Percentiles rank a stretch among this genome's conserved stretches.
Evolutionary conservation across 345 rosid species (phyloP).

Genomic region (Limnanthes douglasii): DNA sequence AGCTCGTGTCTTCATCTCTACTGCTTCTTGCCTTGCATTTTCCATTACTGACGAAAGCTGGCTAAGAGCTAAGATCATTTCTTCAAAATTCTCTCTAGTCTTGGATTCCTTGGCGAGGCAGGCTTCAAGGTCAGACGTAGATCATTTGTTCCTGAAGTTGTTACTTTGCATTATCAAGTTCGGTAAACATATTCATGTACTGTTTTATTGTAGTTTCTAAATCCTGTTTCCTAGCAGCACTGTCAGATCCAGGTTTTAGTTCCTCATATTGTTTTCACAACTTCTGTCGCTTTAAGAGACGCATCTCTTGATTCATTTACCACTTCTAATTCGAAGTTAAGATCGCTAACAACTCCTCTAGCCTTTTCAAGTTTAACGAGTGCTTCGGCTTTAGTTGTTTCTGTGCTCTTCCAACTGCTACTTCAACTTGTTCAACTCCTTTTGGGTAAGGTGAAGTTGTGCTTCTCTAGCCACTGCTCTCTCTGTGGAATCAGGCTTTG

Average conservation of each 20-base stretch:
- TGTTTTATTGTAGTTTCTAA: slow-evolving; percentile 37
- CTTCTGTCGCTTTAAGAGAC: slow-evolving; percentile 33
- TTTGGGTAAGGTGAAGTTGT: slow-evolving; percentile 50
- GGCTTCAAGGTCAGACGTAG: slow-evolving; percentile 51
- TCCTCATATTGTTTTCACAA: slow-evolving; percentile 40
- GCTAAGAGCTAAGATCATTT: slow-evolving; percentile 45
- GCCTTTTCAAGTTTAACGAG: slow-evolving; percentile 47
- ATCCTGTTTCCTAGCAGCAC: slow-evolving; percentile 27
- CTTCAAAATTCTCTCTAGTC: slow-evolving; percentile 42
- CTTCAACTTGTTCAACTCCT: slow-evolving; percentile 46
- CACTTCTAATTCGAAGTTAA: slow-evolving; percentile 22
- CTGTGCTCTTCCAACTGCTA: slow-evolving; percentile 46
- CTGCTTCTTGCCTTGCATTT: slow-evolving; percentile 33
- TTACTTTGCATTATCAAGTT: slow-evolving; percentile 59
- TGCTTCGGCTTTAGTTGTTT: slow-evolving; percentile 43
- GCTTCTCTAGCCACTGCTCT: slow-evolving; percentile 49
- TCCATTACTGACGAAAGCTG: slow-evolving; percentile 44
- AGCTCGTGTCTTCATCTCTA: slow-evolving; percentile 43
- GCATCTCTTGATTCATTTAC: slow-evolving; percentile 33
- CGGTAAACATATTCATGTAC: slow-evolving; percentile 22
- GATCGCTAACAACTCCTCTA: slow-evolving; percentile 33
- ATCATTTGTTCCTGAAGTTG: slow-evolving; percentile 43
- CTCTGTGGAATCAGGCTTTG: slow-evolving; percentile 44
- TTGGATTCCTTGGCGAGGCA: slow-evolving; percentile 35
- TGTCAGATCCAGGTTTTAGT: slow-evolving; percentile 15